phyloP scores from a whole-genome alignment of 345 rosid genomes.

The Eucalyptus fibrosa region DNA sequence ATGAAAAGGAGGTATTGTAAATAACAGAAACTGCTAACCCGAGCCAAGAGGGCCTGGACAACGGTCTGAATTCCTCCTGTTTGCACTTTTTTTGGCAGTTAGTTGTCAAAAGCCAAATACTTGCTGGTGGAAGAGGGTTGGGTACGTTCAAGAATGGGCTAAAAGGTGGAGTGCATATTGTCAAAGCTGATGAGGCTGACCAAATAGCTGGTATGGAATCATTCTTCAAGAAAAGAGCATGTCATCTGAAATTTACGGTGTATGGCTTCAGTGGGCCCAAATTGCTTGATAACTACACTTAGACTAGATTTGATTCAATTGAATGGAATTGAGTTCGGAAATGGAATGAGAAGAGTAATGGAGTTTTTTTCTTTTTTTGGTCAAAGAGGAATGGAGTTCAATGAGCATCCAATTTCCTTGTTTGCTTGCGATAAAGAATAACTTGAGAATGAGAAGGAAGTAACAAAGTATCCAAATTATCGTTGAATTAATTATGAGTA shows the following conservation, averaged over 20 bases:
- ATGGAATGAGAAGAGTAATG: neutral
- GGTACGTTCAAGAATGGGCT: conserved; percentile 88
- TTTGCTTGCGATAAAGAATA: neutral
- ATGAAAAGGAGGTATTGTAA: conserved; percentile 48
- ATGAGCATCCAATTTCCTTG: neutral
- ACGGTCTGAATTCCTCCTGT: neutral
- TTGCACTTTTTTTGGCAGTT: conserved; percentile 27
- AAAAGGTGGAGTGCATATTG: conserved; percentile 95
- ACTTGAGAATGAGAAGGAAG: neutral
- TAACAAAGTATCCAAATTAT: neutral
- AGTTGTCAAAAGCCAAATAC: conserved; percentile 95
- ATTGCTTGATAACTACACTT: neutral
- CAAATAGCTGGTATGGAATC: conserved; percentile 59
- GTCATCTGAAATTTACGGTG: neutral
- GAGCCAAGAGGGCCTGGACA: neutral
- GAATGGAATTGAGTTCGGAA: neutral
- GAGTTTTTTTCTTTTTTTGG: neutral
- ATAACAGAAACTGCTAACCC: neutral
- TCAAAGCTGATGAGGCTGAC: conserved; percentile 58
- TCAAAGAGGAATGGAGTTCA: neutral
- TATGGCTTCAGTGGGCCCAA: neutral
- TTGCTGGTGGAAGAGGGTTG: conserved; percentile 98
- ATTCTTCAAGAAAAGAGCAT: neutral
- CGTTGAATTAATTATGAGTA: neutral
- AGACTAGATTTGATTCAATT: neutral